Evolutionary conservation across 495 filamentous ascomycete species (phyloP).

Genomic region (Annulohypoxylon maeteangense): DNA sequence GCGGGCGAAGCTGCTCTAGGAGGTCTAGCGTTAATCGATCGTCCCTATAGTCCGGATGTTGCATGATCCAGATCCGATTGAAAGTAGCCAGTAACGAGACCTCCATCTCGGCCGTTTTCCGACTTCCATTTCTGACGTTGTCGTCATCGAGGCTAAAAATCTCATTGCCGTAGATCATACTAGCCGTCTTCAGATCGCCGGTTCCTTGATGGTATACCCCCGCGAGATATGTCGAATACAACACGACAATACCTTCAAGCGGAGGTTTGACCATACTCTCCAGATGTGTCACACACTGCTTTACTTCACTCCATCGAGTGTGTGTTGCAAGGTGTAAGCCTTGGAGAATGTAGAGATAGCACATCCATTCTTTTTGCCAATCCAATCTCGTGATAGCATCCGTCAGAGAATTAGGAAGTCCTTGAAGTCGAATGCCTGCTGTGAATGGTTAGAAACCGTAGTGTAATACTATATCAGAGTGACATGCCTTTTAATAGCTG

Average conservation of each 20-base stretch:
- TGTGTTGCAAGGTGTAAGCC: slow-evolving; percentile 59
- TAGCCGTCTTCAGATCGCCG: slow-evolving; percentile 73
- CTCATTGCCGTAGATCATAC: slow-evolving; percentile 70
- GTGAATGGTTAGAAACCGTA: slow-evolving; percentile 38
- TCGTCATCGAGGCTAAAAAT: slow-evolving; percentile 62
- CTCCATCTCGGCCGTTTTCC: slow-evolving; percentile 72
- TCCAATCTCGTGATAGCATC: slow-evolving; percentile 54
- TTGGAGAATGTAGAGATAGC: slow-evolving; percentile 59
- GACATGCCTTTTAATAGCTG: slow-evolving; percentile 47
- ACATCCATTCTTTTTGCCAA: slow-evolving; percentile 57
- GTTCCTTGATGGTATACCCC: slow-evolving; percentile 83
- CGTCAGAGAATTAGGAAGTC: slow-evolving; percentile 51
- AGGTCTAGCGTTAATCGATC: slow-evolving; percentile 62
- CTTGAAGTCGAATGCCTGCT: slow-evolving; percentile 47
- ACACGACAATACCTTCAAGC: slow-evolving; percentile 48
- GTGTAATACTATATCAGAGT: slow-evolving; percentile 13
- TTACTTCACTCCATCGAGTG: slow-evolving; percentile 58
- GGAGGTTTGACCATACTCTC: slow-evolving; percentile 47
- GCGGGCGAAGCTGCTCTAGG: slow-evolving; percentile 71
- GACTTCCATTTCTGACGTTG: slow-evolving; percentile 47
- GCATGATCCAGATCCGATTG: slow-evolving; percentile 85
- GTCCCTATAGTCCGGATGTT: slow-evolving; percentile 65
- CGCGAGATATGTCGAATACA: slow-evolving; percentile 71
- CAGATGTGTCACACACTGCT: slow-evolving; percentile 54
- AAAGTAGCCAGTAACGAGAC: slow-evolving; percentile 80